Conservation (phyloP, 2,329 filamentous ascomycete species). For the Phyllosticta citribraziliensis region DNA sequence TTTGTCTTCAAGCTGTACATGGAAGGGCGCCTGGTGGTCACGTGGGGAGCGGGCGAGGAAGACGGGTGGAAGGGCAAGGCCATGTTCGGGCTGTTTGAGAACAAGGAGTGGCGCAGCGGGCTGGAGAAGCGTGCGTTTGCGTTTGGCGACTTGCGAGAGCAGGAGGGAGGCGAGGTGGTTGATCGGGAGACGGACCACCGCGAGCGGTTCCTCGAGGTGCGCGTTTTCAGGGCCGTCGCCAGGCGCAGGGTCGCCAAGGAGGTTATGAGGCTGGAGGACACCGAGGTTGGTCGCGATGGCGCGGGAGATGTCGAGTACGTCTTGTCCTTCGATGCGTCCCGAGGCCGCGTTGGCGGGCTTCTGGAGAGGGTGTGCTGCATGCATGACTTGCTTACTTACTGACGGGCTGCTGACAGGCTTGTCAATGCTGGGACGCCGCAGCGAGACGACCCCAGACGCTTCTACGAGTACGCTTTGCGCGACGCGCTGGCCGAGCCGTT, state of each 20-base stretch:
- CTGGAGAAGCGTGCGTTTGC: slow-evolving; percentile 34
- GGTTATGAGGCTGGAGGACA: slow-evolving; percentile 18
- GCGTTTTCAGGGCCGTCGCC: slow-evolving; percentile 30
- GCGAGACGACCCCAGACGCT: slow-evolving; percentile 31
- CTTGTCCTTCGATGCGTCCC: neutral
- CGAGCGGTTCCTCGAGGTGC: slow-evolving; percentile 30
- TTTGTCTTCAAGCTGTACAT: slow-evolving; percentile 40
- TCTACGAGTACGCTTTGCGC: slow-evolving; percentile 40
- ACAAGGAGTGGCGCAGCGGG: slow-evolving; percentile 19
- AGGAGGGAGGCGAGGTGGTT: neutral
- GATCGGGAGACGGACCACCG: slow-evolving; percentile 16
- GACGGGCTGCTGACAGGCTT: slow-evolving; percentile 19
- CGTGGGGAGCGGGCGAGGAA: slow-evolving; percentile 34
- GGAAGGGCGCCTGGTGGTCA: slow-evolving; percentile 29
- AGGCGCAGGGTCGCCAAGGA: slow-evolving; percentile 28
- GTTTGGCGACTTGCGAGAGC: slow-evolving; percentile 20
- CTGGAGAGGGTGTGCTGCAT: neutral
- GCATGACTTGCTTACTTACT: neutral
- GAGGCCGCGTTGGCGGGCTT: neutral
- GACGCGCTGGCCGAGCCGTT: slow-evolving; percentile 40
- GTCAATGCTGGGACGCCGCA: slow-evolving; percentile 28
- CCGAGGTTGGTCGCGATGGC: slow-evolving; percentile 11
- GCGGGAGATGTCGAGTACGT: slow-evolving; percentile 23
- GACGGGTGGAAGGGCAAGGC: slow-evolving; percentile 35
- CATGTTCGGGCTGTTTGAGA: slow-evolving; percentile 34